Conservation (phyloP, 202 grass and related monocot species). For the Eragrostis tef region DNA sequence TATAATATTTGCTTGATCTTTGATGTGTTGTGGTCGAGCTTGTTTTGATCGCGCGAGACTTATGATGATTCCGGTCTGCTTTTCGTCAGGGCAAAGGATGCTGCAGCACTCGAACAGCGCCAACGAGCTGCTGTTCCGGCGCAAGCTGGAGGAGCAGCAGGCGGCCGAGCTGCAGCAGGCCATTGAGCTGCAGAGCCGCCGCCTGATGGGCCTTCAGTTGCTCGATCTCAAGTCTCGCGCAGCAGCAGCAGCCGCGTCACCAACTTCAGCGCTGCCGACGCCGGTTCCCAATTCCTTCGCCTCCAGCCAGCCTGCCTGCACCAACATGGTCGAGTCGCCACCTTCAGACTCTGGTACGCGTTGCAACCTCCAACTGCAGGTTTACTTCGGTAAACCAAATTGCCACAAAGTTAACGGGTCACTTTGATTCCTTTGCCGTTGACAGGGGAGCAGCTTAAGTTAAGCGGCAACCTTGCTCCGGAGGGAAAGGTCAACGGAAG, state of each 20-base stretch:
- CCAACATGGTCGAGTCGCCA: slow-evolving; percentile 39
- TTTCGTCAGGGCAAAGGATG: slow-evolving; percentile 63
- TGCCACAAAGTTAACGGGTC: slow-evolving; percentile 18
- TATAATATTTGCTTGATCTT: background rate
- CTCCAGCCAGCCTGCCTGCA: slow-evolving; percentile 40
- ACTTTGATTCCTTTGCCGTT: slow-evolving; percentile 15
- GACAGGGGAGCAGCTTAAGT: slow-evolving; percentile 51
- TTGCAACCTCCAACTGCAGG: background rate
- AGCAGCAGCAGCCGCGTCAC: background rate
- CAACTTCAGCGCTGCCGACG: slow-evolving; percentile 11
- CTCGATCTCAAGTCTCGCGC: slow-evolving; percentile 66
- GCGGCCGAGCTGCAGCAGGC: slow-evolving; percentile 77
- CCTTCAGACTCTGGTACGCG: slow-evolving; percentile 46
- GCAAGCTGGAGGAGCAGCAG: slow-evolving; percentile 86
- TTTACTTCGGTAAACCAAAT: slow-evolving; percentile 11
- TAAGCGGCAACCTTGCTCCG: slow-evolving; percentile 8
- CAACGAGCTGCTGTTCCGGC: slow-evolving; percentile 66
- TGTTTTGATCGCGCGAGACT: background rate
- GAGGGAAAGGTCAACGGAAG: slow-evolving; percentile 58
- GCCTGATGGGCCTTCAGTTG: slow-evolving; percentile 72
- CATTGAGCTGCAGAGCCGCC: slow-evolving; percentile 76
- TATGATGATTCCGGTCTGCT: background rate
- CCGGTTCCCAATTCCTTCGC: slow-evolving; percentile 34
- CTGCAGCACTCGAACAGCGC: slow-evolving; percentile 61
- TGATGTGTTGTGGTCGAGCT: background rate